Conservation (phyloP, 352 stramenopile species). For the Globisporangium rhizosaccharum region DNA sequence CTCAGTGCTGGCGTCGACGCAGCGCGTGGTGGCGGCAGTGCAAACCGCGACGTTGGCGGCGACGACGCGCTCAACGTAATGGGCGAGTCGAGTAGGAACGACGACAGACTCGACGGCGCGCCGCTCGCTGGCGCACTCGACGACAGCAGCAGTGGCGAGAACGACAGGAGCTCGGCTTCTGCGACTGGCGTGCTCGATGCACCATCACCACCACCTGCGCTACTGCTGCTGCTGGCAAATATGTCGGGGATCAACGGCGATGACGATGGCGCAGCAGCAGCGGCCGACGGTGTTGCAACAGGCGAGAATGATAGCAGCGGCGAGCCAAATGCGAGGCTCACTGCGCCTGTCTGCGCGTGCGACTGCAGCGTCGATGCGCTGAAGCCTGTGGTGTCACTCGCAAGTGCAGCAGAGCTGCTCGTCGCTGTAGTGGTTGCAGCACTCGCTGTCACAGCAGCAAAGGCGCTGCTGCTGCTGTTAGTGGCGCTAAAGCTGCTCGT, state of each 20-base stretch:
- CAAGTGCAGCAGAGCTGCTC: neutral
- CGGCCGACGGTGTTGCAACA: constrained; percentile 10
- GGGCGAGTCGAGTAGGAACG: constrained; percentile 9
- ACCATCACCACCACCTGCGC: neutral
- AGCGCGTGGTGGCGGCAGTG: constrained; percentile 12
- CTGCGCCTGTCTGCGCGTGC: neutral
- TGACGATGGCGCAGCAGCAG: constrained; percentile 14
- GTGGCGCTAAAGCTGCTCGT: constrained; percentile 5
- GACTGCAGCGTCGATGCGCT: constrained; percentile 1
- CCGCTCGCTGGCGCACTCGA: neutral
- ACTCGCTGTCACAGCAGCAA: neutral
- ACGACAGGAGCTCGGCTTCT: constrained; percentile 15
- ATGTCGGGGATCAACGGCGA: constrained; percentile 7
- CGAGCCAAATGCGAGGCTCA: constrained; percentile 7
- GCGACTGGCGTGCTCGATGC: constrained; percentile 4
- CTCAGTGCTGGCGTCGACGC: constrained; percentile 13
- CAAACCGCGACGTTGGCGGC: constrained; percentile 12
- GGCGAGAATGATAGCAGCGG: constrained; percentile 41
- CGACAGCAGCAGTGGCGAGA: constrained; percentile 14
- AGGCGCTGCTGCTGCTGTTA: neutral
- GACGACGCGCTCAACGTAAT: neutral
- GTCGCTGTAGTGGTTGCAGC: neutral
- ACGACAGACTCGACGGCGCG: neutral
- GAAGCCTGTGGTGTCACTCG: neutral
- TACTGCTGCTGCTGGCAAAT: neutral